Percentiles rank a stretch among this genome's conserved stretches.
These are phyloP conservation scores for Vaccinium vitisidaea DNA, from an alignment of 148 eudicot species.

Conservation along the genomic window DNA sequence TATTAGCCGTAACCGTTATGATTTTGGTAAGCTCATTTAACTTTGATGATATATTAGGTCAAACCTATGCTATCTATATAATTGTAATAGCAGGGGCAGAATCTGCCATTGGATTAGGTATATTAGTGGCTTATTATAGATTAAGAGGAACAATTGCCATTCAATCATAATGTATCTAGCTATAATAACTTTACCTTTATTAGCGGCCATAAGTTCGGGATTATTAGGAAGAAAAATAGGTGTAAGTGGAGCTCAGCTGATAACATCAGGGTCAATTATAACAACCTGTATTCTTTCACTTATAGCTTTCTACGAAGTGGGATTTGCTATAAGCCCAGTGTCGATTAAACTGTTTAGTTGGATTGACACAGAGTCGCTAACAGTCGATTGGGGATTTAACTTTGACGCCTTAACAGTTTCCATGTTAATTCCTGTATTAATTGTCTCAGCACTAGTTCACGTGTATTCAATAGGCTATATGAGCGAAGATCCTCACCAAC, in stretches of 20 bases:
- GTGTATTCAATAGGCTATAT: too few relatives aligned
- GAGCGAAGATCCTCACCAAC: too few relatives aligned
- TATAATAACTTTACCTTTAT: neutral
- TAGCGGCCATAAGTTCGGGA: neutral
- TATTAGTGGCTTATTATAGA: neutral
- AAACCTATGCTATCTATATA: neutral
- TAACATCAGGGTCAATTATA: neutral
- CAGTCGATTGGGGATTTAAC: neutral
- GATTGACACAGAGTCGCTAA: neutral
- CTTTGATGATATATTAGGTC: neutral
- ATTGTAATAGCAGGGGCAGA: neutral
- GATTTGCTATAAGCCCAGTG: neutral
- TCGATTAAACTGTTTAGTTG: neutral
- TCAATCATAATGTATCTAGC: neutral
- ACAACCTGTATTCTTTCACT: neutral
- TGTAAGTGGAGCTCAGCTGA: neutral
- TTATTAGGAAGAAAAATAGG: neutral
- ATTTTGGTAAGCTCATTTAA: neutral
- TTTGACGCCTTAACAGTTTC: neutral
- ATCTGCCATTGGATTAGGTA: neutral
- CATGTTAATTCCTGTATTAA: neutral
- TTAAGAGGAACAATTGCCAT: neutral
- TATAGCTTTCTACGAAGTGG: neutral
- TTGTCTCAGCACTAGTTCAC: neutral
- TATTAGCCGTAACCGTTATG: neutral